Conservation (phyloP, 129 eudicot genomes). For the Ambrosia trifida region DNA sequence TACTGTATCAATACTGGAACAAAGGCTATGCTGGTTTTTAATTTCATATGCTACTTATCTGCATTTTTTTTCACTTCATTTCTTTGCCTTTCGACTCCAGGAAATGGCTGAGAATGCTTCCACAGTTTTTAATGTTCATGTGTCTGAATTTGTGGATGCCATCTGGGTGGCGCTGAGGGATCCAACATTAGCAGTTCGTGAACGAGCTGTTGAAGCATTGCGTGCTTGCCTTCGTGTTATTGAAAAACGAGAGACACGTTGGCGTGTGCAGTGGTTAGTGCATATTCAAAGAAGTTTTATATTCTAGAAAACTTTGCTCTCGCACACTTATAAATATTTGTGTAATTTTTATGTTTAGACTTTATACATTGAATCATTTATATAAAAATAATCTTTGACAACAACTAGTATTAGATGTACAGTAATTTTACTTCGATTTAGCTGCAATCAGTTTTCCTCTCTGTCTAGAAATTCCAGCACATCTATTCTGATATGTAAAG, state of each 20-base stretch:
- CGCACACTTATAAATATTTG: slow-evolving; percentile 14
- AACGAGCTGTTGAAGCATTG: slow-evolving; percentile 93
- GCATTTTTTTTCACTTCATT: neutral
- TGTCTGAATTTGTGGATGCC: slow-evolving; percentile 90
- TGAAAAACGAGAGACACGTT: slow-evolving; percentile 97
- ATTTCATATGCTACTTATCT: slow-evolving; percentile 9
- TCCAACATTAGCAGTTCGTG: slow-evolving; percentile 82
- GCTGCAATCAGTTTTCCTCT: neutral
- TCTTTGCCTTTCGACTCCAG: slow-evolving; percentile 38
- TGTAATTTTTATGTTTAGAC: slow-evolving; percentile 15
- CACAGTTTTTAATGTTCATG: slow-evolving; percentile 89
- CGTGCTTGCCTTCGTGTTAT: slow-evolving; percentile 99
- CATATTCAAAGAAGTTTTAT: neutral
- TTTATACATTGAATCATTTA: slow-evolving; percentile 4
- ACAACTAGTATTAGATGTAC: neutral
- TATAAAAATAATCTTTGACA: neutral
- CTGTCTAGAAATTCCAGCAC: neutral
- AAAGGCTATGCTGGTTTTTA: slow-evolving; percentile 11
- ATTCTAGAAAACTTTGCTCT: slow-evolving; percentile 1
- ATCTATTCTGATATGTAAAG: neutral
- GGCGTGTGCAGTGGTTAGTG: slow-evolving; percentile 97
- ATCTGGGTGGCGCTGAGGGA: slow-evolving; percentile 97
- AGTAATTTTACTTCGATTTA: neutral
- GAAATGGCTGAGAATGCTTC: slow-evolving; percentile 99
- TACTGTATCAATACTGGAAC: no score